These are phyloP conservation scores for Pseudopithomyces chartarum DNA, from an alignment of 2,329 filamentous ascomycete species.

Conservation along the genomic window DNA sequence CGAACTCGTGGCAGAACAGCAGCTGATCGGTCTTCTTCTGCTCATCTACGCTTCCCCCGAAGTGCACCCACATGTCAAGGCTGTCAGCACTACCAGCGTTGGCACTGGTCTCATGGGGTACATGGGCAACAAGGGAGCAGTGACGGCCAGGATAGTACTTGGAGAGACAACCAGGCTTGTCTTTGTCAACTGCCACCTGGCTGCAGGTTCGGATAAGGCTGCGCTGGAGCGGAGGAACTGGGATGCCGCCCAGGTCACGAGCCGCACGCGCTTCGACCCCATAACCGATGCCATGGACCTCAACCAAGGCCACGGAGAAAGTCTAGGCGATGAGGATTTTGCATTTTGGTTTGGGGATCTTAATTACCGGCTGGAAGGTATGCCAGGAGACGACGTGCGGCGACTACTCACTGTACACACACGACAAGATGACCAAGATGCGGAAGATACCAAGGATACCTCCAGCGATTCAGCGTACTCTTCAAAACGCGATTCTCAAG, in stretches of 20 bases:
- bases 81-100: slow-evolving; percentile 80
- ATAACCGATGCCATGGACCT: slow-evolving; percentile 68
- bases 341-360: slow-evolving; percentile 96
- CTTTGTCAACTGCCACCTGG: slow-evolving; percentile 90
- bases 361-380: slow-evolving; percentile 87
- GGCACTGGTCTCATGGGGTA: slow-evolving; percentile 92
- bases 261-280: slow-evolving; percentile 77
- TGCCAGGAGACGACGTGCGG: slow-evolving; percentile 89
- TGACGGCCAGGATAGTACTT: slow-evolving; percentile 78
- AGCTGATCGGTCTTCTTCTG: slow-evolving; percentile 83
- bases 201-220: slow-evolving; percentile 79
- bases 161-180: slow-evolving; percentile 88
- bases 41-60: slow-evolving; percentile 84
- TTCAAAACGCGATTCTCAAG: slow-evolving; percentile 19
- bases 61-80: slow-evolving; percentile 74
- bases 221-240: slow-evolving; percentile 85
- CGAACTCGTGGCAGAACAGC: slow-evolving; percentile 75
- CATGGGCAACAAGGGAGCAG: slow-evolving; percentile 94
- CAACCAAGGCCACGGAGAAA: slow-evolving; percentile 62
- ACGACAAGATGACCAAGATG: slow-evolving; percentile 11
- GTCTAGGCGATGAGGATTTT: slow-evolving; percentile 88
- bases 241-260: slow-evolving; percentile 81
- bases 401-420: slow-evolving; percentile 80
- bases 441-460: slow-evolving; percentile 7
- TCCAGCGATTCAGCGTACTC: slow-evolving; percentile 25